These are phyloP conservation scores for Fusarium sacchari DNA, from an alignment of 2,329 filamentous ascomycete genomes.

Conservation along the genomic window DNA sequence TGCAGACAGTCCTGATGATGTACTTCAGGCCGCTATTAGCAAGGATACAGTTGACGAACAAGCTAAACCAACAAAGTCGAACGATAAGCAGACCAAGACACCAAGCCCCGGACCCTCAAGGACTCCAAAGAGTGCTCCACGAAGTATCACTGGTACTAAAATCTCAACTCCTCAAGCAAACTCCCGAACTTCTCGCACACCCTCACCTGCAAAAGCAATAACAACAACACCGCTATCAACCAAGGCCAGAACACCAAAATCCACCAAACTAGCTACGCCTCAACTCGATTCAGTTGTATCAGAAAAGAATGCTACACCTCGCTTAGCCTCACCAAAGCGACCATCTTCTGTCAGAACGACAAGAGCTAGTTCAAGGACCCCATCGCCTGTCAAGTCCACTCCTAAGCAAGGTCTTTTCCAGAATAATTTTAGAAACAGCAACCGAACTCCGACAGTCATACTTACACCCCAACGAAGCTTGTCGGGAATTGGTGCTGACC, in stretches of 20 bases:
- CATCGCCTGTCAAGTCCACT: constrained; percentile 38
- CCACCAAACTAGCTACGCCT: constrained; percentile 41
- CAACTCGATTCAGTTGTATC: constrained; percentile 26
- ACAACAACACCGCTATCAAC: constrained; percentile 34
- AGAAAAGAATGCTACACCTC: constrained; percentile 19
- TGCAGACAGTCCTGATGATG: constrained; percentile 57
- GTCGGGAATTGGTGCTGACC: constrained; percentile 76
- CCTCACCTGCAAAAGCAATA: constrained; percentile 39
- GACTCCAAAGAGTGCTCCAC: constrained; percentile 60
- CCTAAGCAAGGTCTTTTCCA: constrained; percentile 60
- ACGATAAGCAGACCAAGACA: constrained; percentile 45
- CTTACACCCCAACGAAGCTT: constrained; percentile 66
- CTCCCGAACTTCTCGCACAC: constrained; percentile 34
- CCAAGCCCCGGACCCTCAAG: constrained; percentile 66
- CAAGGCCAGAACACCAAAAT: constrained; percentile 40
- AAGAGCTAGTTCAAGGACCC: constrained; percentile 35
- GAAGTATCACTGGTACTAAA: constrained; percentile 56
- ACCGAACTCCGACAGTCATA: constrained; percentile 70
- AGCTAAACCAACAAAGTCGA: constrained; percentile 45
- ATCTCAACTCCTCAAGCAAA: constrained; percentile 54
- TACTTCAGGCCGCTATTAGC: constrained; percentile 44
- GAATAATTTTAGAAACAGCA: constrained; percentile 62
- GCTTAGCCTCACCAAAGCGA: constrained; percentile 37
- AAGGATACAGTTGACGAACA: constrained; percentile 34
- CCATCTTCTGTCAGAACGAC: constrained; percentile 10